Conservation (phyloP, 2,329 filamentous ascomycete species). For the Nothophaeocryptopus gaeumannii region DNA sequence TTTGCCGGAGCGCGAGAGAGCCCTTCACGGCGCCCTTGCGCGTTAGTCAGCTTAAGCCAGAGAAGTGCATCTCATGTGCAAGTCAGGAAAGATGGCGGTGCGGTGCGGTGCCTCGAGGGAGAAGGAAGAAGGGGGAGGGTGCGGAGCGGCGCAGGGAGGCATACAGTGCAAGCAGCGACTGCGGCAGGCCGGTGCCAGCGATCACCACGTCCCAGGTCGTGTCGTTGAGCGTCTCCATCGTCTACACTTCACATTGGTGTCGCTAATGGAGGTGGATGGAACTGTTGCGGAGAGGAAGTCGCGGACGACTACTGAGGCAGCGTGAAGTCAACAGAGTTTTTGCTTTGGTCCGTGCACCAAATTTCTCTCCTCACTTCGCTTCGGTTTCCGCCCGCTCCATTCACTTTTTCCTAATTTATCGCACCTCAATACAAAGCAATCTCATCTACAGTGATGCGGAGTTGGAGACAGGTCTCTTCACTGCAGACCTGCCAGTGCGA, state of each 20-base stretch:
- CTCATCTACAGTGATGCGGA: slow-evolving; percentile 22
- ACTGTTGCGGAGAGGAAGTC: neutral
- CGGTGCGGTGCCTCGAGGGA: no score
- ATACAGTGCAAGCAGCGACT: slow-evolving; percentile 55
- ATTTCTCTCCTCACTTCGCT: slow-evolving; percentile 5
- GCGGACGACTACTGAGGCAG: neutral
- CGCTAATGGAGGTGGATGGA: neutral
- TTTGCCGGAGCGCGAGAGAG: slow-evolving; percentile 87
- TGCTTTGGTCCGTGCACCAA: neutral
- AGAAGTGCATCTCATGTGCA: no score
- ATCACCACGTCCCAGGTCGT: slow-evolving; percentile 54
- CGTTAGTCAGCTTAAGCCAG: slow-evolving; percentile 63
- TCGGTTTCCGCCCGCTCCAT: slow-evolving; percentile 3
- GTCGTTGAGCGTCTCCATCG: slow-evolving; percentile 51
- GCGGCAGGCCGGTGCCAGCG: slow-evolving; percentile 51
- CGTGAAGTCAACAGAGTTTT: slow-evolving; percentile 2
- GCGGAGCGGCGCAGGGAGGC: slow-evolving; percentile 27
- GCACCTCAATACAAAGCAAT: slow-evolving; percentile 32
- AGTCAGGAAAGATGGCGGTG: neutral
- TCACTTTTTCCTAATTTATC: slow-evolving; percentile 26
- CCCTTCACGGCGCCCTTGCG: slow-evolving; percentile 61
- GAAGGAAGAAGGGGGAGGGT: neutral
- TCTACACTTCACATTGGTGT: slow-evolving; percentile 7
- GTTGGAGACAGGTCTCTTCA: slow-evolving; percentile 40
- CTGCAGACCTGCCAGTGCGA: slow-evolving; percentile 42